phyloP scores from a whole-genome alignment of 106 monocot genomes.

The Iris macrosiphon region DNA sequence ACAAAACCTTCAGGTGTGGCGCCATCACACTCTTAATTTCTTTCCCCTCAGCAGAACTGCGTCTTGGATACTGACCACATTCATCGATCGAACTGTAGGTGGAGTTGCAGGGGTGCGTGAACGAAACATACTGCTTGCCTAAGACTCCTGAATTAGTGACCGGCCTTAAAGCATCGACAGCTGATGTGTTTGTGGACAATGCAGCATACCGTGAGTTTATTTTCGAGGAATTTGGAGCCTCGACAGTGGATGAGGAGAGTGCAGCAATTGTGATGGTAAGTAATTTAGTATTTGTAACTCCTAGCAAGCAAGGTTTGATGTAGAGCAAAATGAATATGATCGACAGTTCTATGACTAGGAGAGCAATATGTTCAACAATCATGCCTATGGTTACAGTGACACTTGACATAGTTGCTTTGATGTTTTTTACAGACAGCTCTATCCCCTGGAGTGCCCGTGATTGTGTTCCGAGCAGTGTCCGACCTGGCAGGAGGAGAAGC shows the following conservation, averaged over 20 bases:
- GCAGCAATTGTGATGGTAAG: constrained; percentile 64
- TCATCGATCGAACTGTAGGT: constrained; percentile 15
- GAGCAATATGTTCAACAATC: too few species aligned
- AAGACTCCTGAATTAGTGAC: constrained; percentile 31
- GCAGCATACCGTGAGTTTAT: constrained; percentile 56
- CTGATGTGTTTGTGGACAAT: constrained; percentile 67
- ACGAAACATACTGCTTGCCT: constrained; percentile 47
- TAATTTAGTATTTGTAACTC: background rate
- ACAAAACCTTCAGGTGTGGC: constrained; percentile 36
- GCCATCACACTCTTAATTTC: background rate
- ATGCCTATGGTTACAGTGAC: too few species aligned
- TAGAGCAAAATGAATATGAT: background rate
- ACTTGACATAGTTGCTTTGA: too few species aligned
- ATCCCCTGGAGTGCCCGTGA: constrained; percentile 44
- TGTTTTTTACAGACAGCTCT: constrained; percentile 32
- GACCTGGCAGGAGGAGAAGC: constrained; percentile 70
- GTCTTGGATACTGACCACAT: background rate
- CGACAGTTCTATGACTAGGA: background rate
- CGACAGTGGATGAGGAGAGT: constrained; percentile 77
- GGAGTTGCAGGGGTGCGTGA: constrained; percentile 36
- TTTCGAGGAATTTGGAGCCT: constrained; percentile 44
- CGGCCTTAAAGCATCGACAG: constrained; percentile 50
- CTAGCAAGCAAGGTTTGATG: too few species aligned
- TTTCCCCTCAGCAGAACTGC: background rate
- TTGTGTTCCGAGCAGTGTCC: constrained; percentile 60